Evolutionary conservation across 352 stramenopile species (phyloP).

Genomic region (Elongisporangium undulatum): DNA sequence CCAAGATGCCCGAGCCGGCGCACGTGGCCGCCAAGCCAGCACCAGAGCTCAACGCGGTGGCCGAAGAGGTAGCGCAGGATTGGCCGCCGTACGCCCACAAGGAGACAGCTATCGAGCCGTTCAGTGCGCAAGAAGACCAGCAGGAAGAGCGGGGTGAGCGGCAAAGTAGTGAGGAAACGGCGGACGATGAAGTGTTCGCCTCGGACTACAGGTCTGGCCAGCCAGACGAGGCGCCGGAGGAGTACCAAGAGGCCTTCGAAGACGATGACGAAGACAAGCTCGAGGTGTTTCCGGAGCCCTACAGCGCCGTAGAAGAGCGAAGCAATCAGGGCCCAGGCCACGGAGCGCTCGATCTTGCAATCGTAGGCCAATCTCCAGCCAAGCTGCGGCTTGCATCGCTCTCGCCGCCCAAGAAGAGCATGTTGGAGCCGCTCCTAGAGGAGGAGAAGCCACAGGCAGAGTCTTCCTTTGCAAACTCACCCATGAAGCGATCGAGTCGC

Average conservation of each 20-base stretch:
- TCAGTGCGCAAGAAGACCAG: constrained; percentile 1
- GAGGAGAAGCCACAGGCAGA: not conserved
- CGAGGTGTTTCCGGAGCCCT: constrained; percentile 32
- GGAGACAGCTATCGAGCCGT: not conserved
- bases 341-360: constrained; percentile 19
- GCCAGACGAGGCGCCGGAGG: constrained; percentile 1
- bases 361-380: constrained; percentile 31
- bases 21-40: not conserved
- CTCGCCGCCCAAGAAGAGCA: constrained; percentile 19
- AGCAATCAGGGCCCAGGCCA: constrained; percentile 9
- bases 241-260: constrained; percentile 2
- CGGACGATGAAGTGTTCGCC: not conserved
- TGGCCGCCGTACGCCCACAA: not conserved
- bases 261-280: constrained; percentile 33
- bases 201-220: constrained; percentile 1
- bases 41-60: not conserved
- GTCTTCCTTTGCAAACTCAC: not conserved
- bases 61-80: not conserved
- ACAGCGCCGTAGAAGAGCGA: not conserved
- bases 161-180: constrained; percentile 6
- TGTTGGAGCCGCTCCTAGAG: not conserved
- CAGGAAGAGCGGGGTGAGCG: not conserved
- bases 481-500: not conserved
- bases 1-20: not conserved
- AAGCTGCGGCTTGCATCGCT: constrained; percentile 11